Conservation (phyloP, 2,329 filamentous ascomycete species). For the Rasamsonia emersonii region DNA sequence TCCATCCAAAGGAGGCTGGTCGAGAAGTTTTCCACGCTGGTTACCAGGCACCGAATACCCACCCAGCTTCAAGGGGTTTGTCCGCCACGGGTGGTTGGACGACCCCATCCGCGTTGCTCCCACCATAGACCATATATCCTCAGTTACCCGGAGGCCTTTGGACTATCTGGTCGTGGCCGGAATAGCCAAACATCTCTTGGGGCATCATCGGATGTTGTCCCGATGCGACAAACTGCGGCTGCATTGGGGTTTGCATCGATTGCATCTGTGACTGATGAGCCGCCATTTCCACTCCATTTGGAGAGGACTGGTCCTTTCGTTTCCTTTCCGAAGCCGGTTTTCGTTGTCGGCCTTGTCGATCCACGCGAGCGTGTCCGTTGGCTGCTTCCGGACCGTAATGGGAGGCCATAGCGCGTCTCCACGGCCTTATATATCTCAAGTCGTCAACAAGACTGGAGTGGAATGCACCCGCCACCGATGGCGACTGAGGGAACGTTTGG, state of each 20-base stretch:
- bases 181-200: constrained; percentile 20
- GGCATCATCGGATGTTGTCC: constrained; percentile 19
- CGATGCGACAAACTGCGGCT: constrained; percentile 7
- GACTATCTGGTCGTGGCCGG: too few species aligned
- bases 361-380: constrained; percentile 10
- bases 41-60: too few species aligned
- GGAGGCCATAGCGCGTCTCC: constrained; percentile 21
- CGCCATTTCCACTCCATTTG: constrained; percentile 1
- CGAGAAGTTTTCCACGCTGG: too few species aligned
- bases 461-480: constrained; percentile 10
- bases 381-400: constrained; percentile 15
- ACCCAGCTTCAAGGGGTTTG: too few species aligned
- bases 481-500: constrained; percentile 15
- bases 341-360: constrained; percentile 13
- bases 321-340: constrained; percentile 11
- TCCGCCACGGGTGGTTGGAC: too few species aligned
- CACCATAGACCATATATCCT: too few species aligned
- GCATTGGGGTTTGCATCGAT: constrained; percentile 9
- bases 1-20: too few species aligned
- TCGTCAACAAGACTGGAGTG: constrained; percentile 13
- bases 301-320: constrained; percentile 5
- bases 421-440: too few species aligned
- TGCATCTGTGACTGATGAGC: constrained; percentile 5
- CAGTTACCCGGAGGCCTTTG: too few species aligned
- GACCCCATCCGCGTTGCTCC: too few species aligned